phyloP scores from a whole-genome alignment of 2,329 filamentous ascomycete genomes.

The Setomelanomma holmii region DNA sequence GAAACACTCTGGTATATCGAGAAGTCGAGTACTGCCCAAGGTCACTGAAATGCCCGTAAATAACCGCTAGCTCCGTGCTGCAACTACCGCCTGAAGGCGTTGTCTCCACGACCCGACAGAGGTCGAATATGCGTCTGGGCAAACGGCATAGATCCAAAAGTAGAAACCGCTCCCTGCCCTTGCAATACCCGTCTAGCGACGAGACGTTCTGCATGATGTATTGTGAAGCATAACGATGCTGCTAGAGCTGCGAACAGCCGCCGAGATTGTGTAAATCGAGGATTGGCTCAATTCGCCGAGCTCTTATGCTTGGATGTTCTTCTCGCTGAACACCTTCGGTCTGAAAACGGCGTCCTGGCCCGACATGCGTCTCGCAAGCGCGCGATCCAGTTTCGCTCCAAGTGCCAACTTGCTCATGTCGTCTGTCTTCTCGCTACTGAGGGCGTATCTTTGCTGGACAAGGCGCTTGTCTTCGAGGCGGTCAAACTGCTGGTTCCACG shows the following conservation, averaged over 20 bases:
- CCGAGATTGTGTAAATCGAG: too few species aligned
- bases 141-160: too few species aligned
- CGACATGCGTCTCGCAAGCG: conserved; percentile 84
- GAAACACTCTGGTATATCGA: neutral
- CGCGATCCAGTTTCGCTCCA: conserved; percentile 88
- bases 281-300: too few species aligned
- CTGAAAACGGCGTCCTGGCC: conserved; percentile 89
- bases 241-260: neutral
- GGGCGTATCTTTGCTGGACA: conserved; percentile 78
- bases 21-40: neutral
- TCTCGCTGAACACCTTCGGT: conserved; percentile 51
- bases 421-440: conserved; percentile 80
- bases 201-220: too few species aligned
- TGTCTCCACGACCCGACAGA: too few species aligned
- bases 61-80: too few species aligned
- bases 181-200: too few species aligned
- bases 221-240: too few species aligned
- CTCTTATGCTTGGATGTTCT: conserved; percentile 42
- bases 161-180: too few species aligned
- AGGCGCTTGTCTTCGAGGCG: conserved; percentile 91
- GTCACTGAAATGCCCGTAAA: too few species aligned
- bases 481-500: conserved; percentile 80
- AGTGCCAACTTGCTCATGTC: conserved; percentile 86
- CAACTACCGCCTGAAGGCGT: too few species aligned
- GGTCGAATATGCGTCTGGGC: too few species aligned